These are phyloP conservation scores for Picea glauca DNA, from an alignment of 75 land plant species.

Conservation along the genomic window DNA sequence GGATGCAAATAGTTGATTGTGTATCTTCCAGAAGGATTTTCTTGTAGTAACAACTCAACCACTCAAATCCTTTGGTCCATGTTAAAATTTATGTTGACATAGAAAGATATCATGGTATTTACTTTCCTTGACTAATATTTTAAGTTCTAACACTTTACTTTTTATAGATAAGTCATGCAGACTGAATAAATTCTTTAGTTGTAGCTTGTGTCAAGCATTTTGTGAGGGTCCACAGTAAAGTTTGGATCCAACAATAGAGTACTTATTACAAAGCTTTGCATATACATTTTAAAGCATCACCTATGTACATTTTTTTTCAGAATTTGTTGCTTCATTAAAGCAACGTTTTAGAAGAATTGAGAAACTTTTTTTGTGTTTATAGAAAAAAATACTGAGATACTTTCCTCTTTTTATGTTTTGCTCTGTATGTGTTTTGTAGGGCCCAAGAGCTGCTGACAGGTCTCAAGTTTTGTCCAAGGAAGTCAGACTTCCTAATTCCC, in stretches of 20 bases:
- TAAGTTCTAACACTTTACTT: no score
- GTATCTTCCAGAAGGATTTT: no score
- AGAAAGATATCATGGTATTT: no score
- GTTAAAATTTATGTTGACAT: no score
- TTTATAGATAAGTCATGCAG: no score
- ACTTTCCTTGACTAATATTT: no score
- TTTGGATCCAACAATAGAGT: neutral
- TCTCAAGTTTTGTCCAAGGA: conserved; percentile 76
- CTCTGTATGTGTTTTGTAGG: conserved; percentile 30
- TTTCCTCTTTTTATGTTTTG: conserved; percentile 4
- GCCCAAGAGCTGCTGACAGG: conserved; percentile 71
- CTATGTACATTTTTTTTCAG: neutral
- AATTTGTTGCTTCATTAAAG: conserved; percentile 1
- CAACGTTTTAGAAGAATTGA: neutral
- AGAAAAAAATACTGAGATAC: neutral
- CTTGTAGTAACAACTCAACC: no score
- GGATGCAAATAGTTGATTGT: no score
- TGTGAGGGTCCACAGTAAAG: no score
- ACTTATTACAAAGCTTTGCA: neutral
- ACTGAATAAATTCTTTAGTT: no score
- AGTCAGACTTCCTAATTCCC: conserved; percentile 74
- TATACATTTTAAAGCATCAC: neutral
- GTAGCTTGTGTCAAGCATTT: no score
- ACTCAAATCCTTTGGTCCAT: no score
- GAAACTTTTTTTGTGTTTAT: neutral